Evolutionary conservation across 352 stramenopile species (phyloP).

Genomic region (Globisporangium takayamanum): DNA sequence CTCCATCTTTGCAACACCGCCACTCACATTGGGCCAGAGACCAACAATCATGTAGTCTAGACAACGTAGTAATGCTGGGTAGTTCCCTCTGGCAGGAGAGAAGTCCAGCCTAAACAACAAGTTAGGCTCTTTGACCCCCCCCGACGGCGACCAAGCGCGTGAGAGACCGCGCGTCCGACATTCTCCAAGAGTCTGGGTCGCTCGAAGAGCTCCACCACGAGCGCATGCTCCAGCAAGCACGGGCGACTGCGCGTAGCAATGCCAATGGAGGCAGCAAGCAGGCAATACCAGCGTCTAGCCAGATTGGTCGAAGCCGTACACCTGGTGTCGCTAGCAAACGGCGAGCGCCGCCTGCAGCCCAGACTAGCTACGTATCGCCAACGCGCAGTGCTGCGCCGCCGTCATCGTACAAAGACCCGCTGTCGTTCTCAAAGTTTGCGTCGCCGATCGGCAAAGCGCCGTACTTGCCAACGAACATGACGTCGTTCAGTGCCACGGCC

Average conservation of each 20-base stretch:
- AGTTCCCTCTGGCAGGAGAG: too few species aligned
- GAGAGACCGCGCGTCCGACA: constrained; percentile 32
- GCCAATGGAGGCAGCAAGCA: background rate
- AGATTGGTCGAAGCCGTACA: constrained; percentile 6
- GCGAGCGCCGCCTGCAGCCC: constrained; percentile 15
- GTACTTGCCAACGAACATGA: constrained; percentile 28
- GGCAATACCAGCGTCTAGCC: background rate
- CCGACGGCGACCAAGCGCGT: constrained; percentile 24
- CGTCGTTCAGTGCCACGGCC: constrained; percentile 12
- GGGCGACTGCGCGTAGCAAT: background rate
- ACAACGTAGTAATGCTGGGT: too few species aligned
- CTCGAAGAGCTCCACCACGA: constrained; percentile 26
- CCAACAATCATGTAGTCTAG: too few species aligned
- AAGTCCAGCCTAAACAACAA: too few species aligned
- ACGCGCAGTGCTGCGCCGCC: constrained; percentile 5
- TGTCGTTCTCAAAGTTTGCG: constrained; percentile 37
- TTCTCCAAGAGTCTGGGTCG: constrained; percentile 34
- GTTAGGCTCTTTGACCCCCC: too few species aligned
- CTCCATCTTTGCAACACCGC: too few species aligned
- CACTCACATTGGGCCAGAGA: too few species aligned
- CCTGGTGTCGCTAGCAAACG: constrained; percentile 13
- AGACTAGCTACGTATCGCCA: constrained; percentile 4
- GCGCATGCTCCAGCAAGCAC: constrained; percentile 3
- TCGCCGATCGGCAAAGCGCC: constrained; percentile 42
- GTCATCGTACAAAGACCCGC: constrained; percentile 13